Percentiles rank a stretch among this genome's conserved stretches.
Evolutionary conservation across 169 alveolate genomes (phyloP).

Genomic region (Ichthyophthirius multifiliis): DNA sequence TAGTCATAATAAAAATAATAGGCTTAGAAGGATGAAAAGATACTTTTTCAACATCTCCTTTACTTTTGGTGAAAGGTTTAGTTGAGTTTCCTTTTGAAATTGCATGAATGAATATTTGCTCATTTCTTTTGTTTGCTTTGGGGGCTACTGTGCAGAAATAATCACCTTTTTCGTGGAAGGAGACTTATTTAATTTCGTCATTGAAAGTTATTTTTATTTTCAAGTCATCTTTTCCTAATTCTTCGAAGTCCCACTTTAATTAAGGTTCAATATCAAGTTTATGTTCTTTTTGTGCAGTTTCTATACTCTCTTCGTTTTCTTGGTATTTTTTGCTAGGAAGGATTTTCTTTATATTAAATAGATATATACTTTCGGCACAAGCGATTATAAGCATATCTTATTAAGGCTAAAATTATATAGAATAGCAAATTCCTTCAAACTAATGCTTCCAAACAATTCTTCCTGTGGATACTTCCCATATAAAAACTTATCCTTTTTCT

Average conservation of each 20-base stretch:
- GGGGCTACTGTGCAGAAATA: constrained; percentile 81
- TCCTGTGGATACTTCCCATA: constrained; percentile 14
- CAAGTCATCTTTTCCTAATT: not conserved
- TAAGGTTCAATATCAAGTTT: not conserved
- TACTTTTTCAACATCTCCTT: constrained; percentile 82
- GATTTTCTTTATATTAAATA: not conserved
- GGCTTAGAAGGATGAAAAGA: constrained; percentile 88
- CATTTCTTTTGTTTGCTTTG: constrained; percentile 65
- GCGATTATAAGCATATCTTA: not conserved
- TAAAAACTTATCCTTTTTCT: constrained; percentile 52
- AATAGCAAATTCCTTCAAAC: not conserved
- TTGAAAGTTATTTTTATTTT: constrained; percentile 50
- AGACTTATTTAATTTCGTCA: constrained; percentile 54
- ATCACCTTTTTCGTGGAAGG: constrained; percentile 87
- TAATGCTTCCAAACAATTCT: constrained; percentile 18
- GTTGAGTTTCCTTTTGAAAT: constrained; percentile 79
- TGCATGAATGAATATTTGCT: constrained; percentile 81
- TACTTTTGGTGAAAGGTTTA: constrained; percentile 79
- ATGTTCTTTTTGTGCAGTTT: not conserved
- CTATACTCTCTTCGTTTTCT: constrained; percentile 3
- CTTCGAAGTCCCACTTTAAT: constrained; percentile 5
- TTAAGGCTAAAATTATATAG: not conserved
- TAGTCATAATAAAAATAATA: constrained; percentile 81
- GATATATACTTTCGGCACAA: not conserved
- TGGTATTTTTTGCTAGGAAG: constrained; percentile 1